phyloP scores from a whole-genome alignment of 1,139 yeast species.

The Hyphopichia pseudoburtonii region DNA sequence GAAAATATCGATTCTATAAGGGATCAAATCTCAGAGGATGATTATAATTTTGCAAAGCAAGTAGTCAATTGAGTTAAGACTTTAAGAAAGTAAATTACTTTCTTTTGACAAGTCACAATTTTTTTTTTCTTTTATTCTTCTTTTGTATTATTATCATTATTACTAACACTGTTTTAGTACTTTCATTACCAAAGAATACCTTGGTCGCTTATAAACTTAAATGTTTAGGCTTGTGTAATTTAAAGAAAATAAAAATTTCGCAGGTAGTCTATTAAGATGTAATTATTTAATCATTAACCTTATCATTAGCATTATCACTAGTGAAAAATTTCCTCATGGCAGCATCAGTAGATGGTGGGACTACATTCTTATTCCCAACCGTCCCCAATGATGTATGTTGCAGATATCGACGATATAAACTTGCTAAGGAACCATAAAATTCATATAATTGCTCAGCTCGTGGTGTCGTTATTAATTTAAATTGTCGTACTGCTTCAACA shows the following conservation, averaged over 20 bases:
- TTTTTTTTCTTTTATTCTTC: neutral
- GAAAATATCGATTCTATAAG: slow-evolving; percentile 40
- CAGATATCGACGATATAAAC: slow-evolving; percentile 31
- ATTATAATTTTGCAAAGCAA: slow-evolving; percentile 49
- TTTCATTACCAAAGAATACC: slow-evolving; percentile 33
- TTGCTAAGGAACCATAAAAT: slow-evolving; percentile 37
- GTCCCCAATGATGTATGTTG: slow-evolving; percentile 29
- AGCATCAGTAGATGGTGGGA: slow-evolving; percentile 37
- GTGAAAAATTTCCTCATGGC: slow-evolving; percentile 48
- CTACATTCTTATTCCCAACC: slow-evolving; percentile 26
- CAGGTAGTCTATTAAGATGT: too few relatives aligned
- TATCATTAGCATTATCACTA: slow-evolving; percentile 50
- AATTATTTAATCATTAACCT: slow-evolving; percentile 19
- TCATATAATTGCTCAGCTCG: slow-evolving; percentile 35
- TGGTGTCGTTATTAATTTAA: slow-evolving; percentile 55
- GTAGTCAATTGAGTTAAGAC: slow-evolving; percentile 23
- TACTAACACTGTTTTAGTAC: slow-evolving; percentile 22
- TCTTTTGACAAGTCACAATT: neutral
- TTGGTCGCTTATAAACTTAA: slow-evolving; percentile 9
- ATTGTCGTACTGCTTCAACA: slow-evolving; percentile 50
- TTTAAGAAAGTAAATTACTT: too few relatives aligned
- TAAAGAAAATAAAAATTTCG: neutral
- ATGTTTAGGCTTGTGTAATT: neutral
- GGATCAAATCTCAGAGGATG: slow-evolving; percentile 55
- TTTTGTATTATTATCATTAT: neutral